Evolutionary conservation across 257 asterid genomes (phyloP).

Genomic region (Apocynum venetum): DNA sequence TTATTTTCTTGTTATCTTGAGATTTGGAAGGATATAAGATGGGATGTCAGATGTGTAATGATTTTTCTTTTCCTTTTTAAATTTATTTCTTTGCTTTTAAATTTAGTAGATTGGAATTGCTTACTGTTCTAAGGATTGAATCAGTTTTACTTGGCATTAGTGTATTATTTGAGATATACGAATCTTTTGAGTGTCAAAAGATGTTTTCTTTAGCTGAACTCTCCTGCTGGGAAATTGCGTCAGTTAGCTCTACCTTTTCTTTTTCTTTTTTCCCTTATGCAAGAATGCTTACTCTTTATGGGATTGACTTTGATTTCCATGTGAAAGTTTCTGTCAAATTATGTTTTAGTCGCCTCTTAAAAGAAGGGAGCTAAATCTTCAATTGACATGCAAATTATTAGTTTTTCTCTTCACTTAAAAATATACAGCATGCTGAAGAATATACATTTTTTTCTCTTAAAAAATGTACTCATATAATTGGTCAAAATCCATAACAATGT

Average conservation of each 20-base stretch:
- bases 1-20: conserved; percentile 6
- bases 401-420: neutral
- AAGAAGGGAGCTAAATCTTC: neutral
- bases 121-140: neutral
- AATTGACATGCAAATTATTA: neutral
- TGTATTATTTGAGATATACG: neutral
- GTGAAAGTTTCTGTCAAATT: neutral
- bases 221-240: neutral
- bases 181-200: neutral
- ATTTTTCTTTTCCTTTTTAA: too few relatives aligned
- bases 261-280: neutral
- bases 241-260: too few relatives aligned
- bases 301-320: neutral
- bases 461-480: neutral
- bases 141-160: neutral
- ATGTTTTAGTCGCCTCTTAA: neutral
- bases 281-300: neutral
- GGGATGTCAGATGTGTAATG: neutral
- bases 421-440: too few relatives aligned
- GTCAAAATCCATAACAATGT: neutral
- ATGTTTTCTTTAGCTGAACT: neutral
- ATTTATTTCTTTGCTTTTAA: neutral
- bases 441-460: too few relatives aligned
- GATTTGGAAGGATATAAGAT: neutral
- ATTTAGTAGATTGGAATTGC: neutral